Evolutionary conservation across 2,329 filamentous ascomycete genomes (phyloP).

Genomic region (Parastagonospora nodorum): DNA sequence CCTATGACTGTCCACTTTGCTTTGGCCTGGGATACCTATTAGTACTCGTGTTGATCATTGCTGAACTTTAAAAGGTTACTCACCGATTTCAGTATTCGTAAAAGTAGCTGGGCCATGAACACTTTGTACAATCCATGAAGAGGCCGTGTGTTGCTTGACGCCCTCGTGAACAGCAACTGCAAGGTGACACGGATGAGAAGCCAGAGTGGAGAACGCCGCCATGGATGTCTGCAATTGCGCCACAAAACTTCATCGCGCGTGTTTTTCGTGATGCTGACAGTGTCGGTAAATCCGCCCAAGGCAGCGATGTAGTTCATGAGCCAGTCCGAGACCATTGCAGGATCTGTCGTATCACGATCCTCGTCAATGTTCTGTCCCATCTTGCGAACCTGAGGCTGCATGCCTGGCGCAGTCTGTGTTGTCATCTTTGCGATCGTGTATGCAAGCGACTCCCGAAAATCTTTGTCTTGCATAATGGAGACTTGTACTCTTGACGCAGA

Average conservation of each 20-base stretch:
- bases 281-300: constrained; percentile 37
- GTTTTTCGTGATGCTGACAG: constrained; percentile 53
- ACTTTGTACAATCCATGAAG: constrained; percentile 52
- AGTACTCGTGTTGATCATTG: constrained; percentile 25
- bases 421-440: constrained; percentile 45
- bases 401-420: constrained; percentile 39
- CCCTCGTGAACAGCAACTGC: constrained; percentile 46
- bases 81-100: constrained; percentile 45
- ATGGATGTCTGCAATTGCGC: constrained; percentile 46
- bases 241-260: constrained; percentile 62
- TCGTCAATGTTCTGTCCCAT: constrained; percentile 47
- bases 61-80: constrained; percentile 24
- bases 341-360: constrained; percentile 55
- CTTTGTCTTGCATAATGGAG: constrained; percentile 12
- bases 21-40: constrained; percentile 41
- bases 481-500: constrained; percentile 43
- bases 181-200: constrained; percentile 59
- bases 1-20: constrained; percentile 5
- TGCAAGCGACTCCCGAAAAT: constrained; percentile 31
- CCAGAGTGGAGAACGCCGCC: constrained; percentile 61
- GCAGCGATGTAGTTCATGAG: constrained; percentile 49
- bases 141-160: constrained; percentile 1
- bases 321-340: constrained; percentile 59
- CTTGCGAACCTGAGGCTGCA: constrained; percentile 48
- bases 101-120: constrained; percentile 57